A percentile compares a stretch with the other conserved stretches of the same genome.
Conservation (phyloP, 2,329 filamentous ascomycete species). For the Xylaria polymorpha region DNA sequence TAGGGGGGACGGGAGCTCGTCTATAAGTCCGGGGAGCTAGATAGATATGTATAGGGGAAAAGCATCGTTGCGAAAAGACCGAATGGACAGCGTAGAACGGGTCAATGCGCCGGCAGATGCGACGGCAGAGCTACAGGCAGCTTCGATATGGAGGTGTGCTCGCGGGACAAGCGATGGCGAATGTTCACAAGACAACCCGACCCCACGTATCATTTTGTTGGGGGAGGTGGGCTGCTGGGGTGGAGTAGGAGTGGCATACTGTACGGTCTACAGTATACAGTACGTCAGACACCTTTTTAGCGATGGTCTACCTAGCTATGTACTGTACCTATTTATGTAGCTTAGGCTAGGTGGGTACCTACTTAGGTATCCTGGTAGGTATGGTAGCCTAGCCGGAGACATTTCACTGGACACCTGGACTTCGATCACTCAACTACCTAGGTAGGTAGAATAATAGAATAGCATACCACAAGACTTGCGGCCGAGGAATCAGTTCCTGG, state of each 20-base stretch:
- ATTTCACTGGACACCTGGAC: neutral
- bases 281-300: no score
- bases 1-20: constrained; percentile 33
- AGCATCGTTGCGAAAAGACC: constrained; percentile 36
- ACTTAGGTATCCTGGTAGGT: no score
- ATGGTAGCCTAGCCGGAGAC: neutral
- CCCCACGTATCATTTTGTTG: constrained; percentile 22
- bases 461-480: neutral
- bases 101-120: constrained; percentile 9
- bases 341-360: no score
- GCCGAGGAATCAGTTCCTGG: neutral
- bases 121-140: constrained; percentile 16
- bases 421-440: neutral
- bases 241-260: no score
- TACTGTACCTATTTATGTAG: no score
- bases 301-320: no score
- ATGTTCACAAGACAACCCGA: constrained; percentile 9
- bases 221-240: neutral
- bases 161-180: constrained; percentile 22
- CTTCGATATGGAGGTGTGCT: constrained; percentile 13
- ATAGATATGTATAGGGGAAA: constrained; percentile 25
- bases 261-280: no score
- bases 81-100: neutral
- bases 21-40: constrained; percentile 38
- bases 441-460: neutral